These are phyloP conservation scores for Apodospora peruviana DNA, from an alignment of 495 filamentous ascomycete species.

Conservation along the genomic window DNA sequence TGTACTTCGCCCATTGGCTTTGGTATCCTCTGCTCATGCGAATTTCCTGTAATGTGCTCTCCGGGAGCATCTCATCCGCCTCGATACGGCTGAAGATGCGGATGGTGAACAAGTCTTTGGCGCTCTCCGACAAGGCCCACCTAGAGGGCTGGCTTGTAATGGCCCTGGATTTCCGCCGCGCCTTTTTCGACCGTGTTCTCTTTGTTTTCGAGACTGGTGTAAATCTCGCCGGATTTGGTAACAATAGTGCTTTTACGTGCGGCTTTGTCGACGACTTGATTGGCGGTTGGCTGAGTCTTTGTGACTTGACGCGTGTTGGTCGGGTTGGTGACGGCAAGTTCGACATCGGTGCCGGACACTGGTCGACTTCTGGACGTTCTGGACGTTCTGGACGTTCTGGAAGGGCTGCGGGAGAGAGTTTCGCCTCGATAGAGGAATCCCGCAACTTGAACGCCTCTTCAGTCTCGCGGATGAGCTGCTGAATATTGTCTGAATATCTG, in stretches of 20 bases:
- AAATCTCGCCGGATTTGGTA: conserved; percentile 16
- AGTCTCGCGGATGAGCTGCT: conserved; percentile 40
- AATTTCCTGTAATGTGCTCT: conserved; percentile 37
- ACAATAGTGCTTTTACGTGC: conserved; percentile 11
- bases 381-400: conserved; percentile 6
- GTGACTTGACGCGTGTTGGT: conserved; percentile 19
- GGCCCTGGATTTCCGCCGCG: conserved; percentile 22
- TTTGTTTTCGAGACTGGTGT: conserved; percentile 25
- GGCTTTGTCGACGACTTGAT: conserved; percentile 20
- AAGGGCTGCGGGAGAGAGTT: conserved; percentile 14
- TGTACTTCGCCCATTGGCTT: conserved; percentile 9
- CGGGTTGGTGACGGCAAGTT: conserved; percentile 7
- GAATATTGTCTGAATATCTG: conserved; percentile 24
- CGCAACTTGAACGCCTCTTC: conserved; percentile 39
- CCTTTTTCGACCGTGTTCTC: conserved; percentile 38
- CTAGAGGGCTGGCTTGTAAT: conserved; percentile 26
- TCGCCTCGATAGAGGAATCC: conserved; percentile 26
- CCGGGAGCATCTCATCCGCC: conserved; percentile 47
- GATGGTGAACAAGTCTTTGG: conserved; percentile 42
- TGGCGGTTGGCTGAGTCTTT: conserved; percentile 21
- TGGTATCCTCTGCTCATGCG: conserved; percentile 27
- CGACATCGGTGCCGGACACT: neutral
- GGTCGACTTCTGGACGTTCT: neutral
- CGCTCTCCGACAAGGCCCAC: conserved; percentile 45
- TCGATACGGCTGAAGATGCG: conserved; percentile 40